Base-by-base conservation (phyloP, 2,329 filamentous ascomycete genomes). In the Didymella segeticola region DNA sequence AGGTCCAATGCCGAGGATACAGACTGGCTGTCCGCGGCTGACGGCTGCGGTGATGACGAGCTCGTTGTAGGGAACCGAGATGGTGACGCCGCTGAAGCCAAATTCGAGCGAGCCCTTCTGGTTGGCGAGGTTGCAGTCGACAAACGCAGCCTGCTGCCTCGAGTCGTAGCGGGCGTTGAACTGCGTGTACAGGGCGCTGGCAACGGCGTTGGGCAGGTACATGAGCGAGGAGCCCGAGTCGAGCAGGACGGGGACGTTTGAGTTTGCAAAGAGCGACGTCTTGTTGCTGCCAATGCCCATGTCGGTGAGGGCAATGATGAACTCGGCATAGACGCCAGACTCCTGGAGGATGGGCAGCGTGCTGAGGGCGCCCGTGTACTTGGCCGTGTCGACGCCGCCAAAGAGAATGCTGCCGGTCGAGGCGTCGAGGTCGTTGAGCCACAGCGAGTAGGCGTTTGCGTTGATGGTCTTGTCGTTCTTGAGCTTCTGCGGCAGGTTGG, bases 331-430 rank as follows among this genome's bases (percentile, higher is more conserved):
- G 45, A 78, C 58, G 19, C 73, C 74, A 8, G 69, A 56, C 33
- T 76, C 70, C 47, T 79, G 70, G 62, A 86, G 77, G 56, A 91
- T 79, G 14, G 87, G 79, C 23, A 92, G 78, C 5, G 80, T 83
- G 38, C 81, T 79, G 26, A 93, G 79, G 2, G 83, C 72, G 41
- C 89, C 89, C 0, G 79, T 70, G 74, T 86, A 95, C 69, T 93
- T 93, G 54, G 82, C 83, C 0, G 85, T 89, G 69, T 93, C 89
- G 53, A 93, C 85, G n/a, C 89, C 90, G 31, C 90, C 90, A 62
- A 93, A 95, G 1, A 93, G 78, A 55, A 93, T 87, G 62, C 79
- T 88, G 29, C 90, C 90, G 1, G 82, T 86, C 55, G 81, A 86
- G 0, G 89, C 80, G 47, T 84, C 79, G 27, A 83, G 72, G 49